Percentiles rank a stretch among this genome's conserved stretches.
These are phyloP conservation scores for Trypanosoma boissoni DNA, from an alignment of 208 protist species.

Conservation along the genomic window DNA sequence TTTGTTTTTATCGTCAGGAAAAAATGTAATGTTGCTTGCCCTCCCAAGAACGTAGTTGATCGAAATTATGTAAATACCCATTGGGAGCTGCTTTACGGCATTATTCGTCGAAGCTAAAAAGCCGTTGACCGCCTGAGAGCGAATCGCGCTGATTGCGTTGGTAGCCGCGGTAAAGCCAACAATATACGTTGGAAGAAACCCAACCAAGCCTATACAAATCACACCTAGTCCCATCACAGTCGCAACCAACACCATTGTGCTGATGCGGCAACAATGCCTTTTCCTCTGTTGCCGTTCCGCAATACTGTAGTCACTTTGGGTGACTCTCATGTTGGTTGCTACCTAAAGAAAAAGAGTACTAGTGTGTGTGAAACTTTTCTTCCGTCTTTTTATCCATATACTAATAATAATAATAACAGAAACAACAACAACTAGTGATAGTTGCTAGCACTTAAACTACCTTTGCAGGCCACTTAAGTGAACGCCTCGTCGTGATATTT, in stretches of 20 bases:
- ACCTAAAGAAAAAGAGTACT: no score
- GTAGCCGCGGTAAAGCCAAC: constrained; percentile 36
- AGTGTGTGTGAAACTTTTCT: no score
- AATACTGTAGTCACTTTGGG: not conserved
- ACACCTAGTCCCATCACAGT: constrained; percentile 52
- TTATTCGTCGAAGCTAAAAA: constrained; percentile 46
- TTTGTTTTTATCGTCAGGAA: constrained; percentile 13
- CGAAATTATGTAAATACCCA: constrained; percentile 48
- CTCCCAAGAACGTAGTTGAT: constrained; percentile 40
- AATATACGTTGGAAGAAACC: constrained; percentile 62
- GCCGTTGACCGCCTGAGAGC: constrained; percentile 41
- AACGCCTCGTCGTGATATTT: no score
- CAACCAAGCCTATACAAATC: constrained; percentile 43
- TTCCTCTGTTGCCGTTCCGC: constrained; percentile 8
- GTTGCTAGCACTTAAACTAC: no score
- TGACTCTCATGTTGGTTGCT: no score
- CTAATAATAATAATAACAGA: no score
- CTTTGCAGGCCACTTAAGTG: no score
- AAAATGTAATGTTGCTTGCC: not conserved
- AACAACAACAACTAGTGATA: no score
- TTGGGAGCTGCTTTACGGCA: constrained; percentile 44
- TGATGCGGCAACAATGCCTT: constrained; percentile 29
- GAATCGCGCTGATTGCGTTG: constrained; percentile 36
- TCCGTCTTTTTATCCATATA: no score
- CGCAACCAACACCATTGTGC: constrained; percentile 40